Conservation (phyloP, 331 rosid species). For the Rhamnella rubrinervis region DNA sequence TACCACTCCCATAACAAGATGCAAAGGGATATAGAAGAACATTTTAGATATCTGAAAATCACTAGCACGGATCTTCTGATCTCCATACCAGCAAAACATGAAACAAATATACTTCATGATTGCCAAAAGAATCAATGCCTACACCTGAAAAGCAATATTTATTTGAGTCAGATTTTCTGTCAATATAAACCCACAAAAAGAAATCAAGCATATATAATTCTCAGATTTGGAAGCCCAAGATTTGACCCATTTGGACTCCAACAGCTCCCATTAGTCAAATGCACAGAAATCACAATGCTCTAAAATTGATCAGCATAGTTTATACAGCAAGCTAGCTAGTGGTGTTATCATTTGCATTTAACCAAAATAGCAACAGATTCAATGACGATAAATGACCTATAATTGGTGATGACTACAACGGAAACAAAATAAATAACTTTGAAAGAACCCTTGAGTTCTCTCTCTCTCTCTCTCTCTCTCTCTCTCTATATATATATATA, state of each 20-base stretch:
- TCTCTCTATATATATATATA: background rate
- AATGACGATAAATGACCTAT: background rate
- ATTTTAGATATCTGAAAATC: constrained; percentile 37
- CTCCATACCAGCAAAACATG: constrained; percentile 44
- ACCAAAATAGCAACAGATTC: background rate
- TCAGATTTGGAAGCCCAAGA: constrained; percentile 16
- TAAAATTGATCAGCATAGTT: constrained; percentile 14
- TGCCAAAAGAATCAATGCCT: constrained; percentile 30
- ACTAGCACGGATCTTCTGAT: constrained; percentile 42
- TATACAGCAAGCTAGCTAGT: constrained; percentile 4
- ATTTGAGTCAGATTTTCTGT: constrained; percentile 13
- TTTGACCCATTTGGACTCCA: background rate
- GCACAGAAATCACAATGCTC: constrained; percentile 1
- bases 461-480: background rate
- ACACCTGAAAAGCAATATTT: constrained; percentile 37
- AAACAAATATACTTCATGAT: constrained; percentile 43
- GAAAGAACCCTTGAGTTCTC: background rate
- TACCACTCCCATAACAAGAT: constrained; percentile 38
- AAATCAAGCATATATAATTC: background rate
- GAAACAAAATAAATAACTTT: background rate
- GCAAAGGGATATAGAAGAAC: constrained; percentile 32
- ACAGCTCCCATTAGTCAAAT: constrained; percentile 7
- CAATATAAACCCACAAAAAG: background rate
- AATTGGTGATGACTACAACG: too few species aligned
- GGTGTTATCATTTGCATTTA: background rate